Conservation (phyloP, 2,329 filamentous ascomycete genomes). For the Aurifilum marmelostoma region DNA sequence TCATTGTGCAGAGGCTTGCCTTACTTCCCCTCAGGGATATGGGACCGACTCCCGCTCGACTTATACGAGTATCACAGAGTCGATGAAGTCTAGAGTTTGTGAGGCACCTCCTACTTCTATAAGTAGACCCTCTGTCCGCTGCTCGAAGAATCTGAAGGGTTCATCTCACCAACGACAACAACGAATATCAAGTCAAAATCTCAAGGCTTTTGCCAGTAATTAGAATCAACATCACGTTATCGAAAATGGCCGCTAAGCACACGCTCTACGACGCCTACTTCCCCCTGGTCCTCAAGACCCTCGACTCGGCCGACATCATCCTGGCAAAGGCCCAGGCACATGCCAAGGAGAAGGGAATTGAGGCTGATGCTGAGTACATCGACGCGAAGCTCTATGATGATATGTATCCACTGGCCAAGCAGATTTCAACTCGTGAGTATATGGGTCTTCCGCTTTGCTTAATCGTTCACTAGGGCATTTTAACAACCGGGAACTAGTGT, state of each 20-base stretch:
- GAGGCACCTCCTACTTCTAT: not conserved
- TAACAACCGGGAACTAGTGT: conserved; percentile 24
- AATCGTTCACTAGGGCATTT: not conserved
- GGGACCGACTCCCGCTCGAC: not conserved
- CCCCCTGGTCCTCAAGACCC: conserved; percentile 33
- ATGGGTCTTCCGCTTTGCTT: not conserved
- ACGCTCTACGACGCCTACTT: conserved; percentile 38
- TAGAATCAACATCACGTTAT: not conserved
- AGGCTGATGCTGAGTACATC: conserved; percentile 33
- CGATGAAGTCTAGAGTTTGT: too few species aligned
- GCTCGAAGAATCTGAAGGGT: not conserved
- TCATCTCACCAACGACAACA: not conserved
- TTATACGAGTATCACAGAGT: too few species aligned
- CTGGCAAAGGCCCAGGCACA: conserved; percentile 38
- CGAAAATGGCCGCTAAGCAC: conserved; percentile 37
- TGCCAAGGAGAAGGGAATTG: conserved; percentile 35
- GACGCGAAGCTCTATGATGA: conserved; percentile 37
- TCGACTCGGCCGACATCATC: conserved; percentile 36
- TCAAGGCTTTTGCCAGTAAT: too few species aligned
- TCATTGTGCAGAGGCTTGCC: not conserved
- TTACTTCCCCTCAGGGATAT: not conserved
- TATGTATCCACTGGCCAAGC: conserved; percentile 43
- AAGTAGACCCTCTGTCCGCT: not conserved
- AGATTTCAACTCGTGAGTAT: conserved; percentile 36
- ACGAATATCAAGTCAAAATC: not conserved